These are phyloP conservation scores for Botrytis squamosa DNA, from an alignment of 2,329 filamentous ascomycete genomes.

Conservation along the genomic window DNA sequence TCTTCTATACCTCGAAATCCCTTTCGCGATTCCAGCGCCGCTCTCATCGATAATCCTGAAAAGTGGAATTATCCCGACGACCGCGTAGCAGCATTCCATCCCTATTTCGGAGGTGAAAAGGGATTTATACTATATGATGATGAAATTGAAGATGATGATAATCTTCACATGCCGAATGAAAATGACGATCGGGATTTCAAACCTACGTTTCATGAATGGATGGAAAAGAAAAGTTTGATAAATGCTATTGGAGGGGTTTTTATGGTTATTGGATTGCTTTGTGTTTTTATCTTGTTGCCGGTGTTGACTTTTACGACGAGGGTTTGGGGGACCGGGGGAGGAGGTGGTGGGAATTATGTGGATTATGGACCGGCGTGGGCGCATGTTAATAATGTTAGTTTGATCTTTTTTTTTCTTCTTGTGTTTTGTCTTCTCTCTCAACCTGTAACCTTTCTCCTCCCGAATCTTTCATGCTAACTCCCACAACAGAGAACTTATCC, in stretches of 20 bases:
- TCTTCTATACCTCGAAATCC: constrained; percentile 22
- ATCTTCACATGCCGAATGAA: constrained; percentile 52
- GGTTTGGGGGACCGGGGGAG: constrained; percentile 9
- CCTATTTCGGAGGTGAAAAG: constrained; percentile 43
- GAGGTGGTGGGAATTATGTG: background rate
- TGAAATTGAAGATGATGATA: constrained; percentile 53
- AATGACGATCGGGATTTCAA: constrained; percentile 48
- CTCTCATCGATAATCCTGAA: constrained; percentile 34
- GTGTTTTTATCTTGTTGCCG: constrained; percentile 51
- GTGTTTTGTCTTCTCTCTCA: background rate
- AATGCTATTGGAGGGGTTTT: constrained; percentile 43
- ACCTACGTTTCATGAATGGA: constrained; percentile 46
- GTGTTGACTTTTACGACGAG: constrained; percentile 46
- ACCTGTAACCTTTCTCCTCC: no score
- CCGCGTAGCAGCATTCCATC: constrained; percentile 45
- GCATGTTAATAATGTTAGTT: constrained; percentile 44
- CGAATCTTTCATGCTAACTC: no score
- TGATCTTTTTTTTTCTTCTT: background rate
- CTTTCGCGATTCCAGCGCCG: constrained; percentile 31
- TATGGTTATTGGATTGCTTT: constrained; percentile 48
- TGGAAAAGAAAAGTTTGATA: constrained; percentile 44
- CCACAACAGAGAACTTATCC: constrained; percentile 41
- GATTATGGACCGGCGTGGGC: constrained; percentile 42
- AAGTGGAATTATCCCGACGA: constrained; percentile 48
- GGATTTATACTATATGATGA: constrained; percentile 47